phyloP scores from a whole-genome alignment of 495 filamentous ascomycete species.

The Lophiostoma macrostomum region DNA sequence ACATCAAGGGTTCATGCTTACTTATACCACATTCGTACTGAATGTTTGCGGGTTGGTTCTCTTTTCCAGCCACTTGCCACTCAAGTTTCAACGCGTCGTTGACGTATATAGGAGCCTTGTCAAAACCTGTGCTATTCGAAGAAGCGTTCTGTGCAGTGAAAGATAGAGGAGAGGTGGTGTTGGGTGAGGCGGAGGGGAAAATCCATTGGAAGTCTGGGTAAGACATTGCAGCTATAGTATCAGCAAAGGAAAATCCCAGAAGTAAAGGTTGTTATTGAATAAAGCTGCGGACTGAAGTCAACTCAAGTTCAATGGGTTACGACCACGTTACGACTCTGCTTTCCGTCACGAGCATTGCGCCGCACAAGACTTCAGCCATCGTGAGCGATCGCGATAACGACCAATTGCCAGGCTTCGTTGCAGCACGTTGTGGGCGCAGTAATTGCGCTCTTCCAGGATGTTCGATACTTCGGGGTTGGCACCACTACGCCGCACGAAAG shows the following conservation, averaged over 20 bases:
- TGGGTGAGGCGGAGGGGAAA: constrained; percentile 2
- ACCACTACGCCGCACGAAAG: background rate
- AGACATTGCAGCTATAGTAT: background rate
- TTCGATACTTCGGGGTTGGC: constrained; percentile 4
- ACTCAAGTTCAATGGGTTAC: background rate
- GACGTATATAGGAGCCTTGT: constrained; percentile 2
- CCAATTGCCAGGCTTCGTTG: constrained; percentile 5
- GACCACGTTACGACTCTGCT: constrained; percentile 2
- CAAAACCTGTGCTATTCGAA: background rate
- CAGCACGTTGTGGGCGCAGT: constrained; percentile 9
- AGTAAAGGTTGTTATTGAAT: background rate
- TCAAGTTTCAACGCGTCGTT: constrained; percentile 2
- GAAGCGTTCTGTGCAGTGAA: constrained; percentile 8
- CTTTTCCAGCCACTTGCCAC: background rate
- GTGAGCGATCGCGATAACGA: background rate
- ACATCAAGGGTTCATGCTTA: background rate
- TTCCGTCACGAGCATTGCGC: constrained; percentile 2
- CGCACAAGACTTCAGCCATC: constrained; percentile 1
- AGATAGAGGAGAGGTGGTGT: constrained; percentile 2
- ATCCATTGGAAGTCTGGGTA: constrained; percentile 8
- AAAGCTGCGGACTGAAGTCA: constrained; percentile 1
- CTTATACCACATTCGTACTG: constrained; percentile 14
- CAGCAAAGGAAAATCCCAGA: background rate
- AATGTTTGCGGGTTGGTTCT: background rate
- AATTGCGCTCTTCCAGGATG: background rate